Evolutionary conservation across 768 basidiomycete genomes (phyloP).

Genomic region (Collybia sp.): DNA sequence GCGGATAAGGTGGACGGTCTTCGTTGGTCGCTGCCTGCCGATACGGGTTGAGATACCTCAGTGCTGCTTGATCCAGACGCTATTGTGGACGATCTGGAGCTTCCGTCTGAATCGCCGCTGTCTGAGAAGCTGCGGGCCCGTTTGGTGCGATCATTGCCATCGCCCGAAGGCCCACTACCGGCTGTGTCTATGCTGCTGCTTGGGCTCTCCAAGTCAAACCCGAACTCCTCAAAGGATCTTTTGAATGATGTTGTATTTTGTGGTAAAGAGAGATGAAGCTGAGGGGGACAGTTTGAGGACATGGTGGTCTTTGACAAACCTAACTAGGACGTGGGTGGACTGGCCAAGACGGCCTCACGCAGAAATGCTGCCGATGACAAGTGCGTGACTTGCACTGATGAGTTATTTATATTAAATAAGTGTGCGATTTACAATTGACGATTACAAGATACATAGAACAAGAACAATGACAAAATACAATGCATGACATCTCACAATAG

Average conservation of each 20-base stretch:
- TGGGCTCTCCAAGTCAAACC: constrained; percentile 51
- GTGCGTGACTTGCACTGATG: not conserved
- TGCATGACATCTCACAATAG: too few relatives aligned
- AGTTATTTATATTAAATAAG: not conserved
- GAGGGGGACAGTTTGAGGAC: constrained; percentile 42
- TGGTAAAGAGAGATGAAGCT: constrained; percentile 49
- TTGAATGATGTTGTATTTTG: constrained; percentile 51
- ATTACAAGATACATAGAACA: not conserved
- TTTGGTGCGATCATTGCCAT: constrained; percentile 50
- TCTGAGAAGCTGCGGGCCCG: constrained; percentile 45
- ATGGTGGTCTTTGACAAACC: constrained; percentile 22
- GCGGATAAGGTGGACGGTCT: constrained; percentile 7
- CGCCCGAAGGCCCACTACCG: constrained; percentile 19
- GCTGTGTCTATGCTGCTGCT: constrained; percentile 17
- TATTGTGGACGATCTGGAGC: constrained; percentile 30
- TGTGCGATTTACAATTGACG: not conserved
- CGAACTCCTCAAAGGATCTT: constrained; percentile 55
- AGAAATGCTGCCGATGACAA: constrained; percentile 1
- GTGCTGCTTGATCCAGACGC: constrained; percentile 21
- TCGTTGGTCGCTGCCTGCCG: not conserved
- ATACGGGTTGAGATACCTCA: constrained; percentile 2
- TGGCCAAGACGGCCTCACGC: not conserved
- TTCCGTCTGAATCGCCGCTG: constrained; percentile 25
- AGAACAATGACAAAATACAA: too few relatives aligned
- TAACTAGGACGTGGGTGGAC: not conserved